Base-by-base conservation (phyloP, 106 monocot species). In the Xerophyta viscosa region DNA sequence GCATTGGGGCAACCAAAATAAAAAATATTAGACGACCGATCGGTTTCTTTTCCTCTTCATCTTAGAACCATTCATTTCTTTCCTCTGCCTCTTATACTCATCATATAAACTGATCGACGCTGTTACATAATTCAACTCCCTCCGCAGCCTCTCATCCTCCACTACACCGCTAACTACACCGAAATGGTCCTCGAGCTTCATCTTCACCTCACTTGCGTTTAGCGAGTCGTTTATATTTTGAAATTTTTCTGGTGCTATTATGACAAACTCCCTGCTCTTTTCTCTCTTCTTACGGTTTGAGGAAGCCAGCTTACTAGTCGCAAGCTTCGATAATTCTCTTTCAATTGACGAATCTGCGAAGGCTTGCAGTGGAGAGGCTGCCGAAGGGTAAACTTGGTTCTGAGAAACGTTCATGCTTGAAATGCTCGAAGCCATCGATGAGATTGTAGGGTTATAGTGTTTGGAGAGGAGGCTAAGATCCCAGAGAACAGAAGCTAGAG, bases 401-500 rank as follows among this genome's bases (percentile, higher is more conserved):
- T 80, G 85, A 21, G 39, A 39, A 15, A 39, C 10, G 39, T 17
- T 72, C 68, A 77, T 39, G 60, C 31, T 75, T 22, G 79, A 72
- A 48, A 99, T 77, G 63, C 78, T 75, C 8, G 69, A 70, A 26
- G 86, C 86, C 63, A 80, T 77, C 8, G 76, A 71, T 28, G 90
- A 86, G 49, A 98, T 58, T 23, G 71, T 63, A 20, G 90, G 74
- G 24, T 98, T 71, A 22, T 82, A 90, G 58, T 98, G 98, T 63
- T 98, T 89, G 29, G 56, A 41, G 41, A 90, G 69, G 7, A 99
- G 71, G 48, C 86, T 90, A 12, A 99, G 74, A 46, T 99, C 98
- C 98, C 98, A 99, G 4, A 99, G 77, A 44, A 91, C 98, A 4
- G 98, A 90, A 33, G 98, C 79, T 44, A 91, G 79, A 2, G 82